Conservation (phyloP, 495 filamentous ascomycete genomes). For the Penicillium soppii region DNA sequence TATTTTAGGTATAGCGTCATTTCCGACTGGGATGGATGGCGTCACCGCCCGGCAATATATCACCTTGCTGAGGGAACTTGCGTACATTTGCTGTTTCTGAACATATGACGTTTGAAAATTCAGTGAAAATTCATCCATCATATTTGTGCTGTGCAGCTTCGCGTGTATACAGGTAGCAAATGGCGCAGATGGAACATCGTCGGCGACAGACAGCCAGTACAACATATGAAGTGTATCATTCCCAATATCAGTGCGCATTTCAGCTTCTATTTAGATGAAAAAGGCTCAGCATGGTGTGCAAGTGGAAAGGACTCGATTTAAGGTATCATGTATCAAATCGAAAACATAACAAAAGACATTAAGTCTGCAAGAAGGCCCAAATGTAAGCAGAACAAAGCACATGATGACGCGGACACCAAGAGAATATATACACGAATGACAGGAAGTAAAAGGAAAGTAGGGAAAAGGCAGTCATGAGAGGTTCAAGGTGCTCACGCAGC, state of each 20-base stretch:
- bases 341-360: conserved; percentile 7
- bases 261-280: conserved; percentile 1
- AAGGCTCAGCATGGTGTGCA: background rate
- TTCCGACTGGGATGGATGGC: conserved; percentile 1
- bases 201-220: no score
- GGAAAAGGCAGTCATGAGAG: background rate
- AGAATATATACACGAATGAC: conserved; percentile 35
- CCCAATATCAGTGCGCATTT: no score
- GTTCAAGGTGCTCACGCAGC: conserved; percentile 34
- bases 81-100: no score
- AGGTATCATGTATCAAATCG: conserved; percentile 24
- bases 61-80: no score
- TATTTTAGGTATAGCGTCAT: conserved; percentile 36
- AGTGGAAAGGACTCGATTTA: conserved; percentile 3
- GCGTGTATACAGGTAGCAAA: no score
- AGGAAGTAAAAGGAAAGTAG: conserved; percentile 1
- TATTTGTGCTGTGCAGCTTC: no score
- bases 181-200: no score
- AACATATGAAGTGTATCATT: no score
- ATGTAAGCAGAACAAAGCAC: conserved; percentile 11
- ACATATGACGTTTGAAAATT: no score
- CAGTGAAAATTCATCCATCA: no score
- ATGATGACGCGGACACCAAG: conserved; percentile 23
- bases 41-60: conserved; percentile 3
- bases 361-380: conserved; percentile 4